phyloP scores from a whole-genome alignment of 2,329 filamentous ascomycete genomes.

The Trichophaea hybrida region DNA sequence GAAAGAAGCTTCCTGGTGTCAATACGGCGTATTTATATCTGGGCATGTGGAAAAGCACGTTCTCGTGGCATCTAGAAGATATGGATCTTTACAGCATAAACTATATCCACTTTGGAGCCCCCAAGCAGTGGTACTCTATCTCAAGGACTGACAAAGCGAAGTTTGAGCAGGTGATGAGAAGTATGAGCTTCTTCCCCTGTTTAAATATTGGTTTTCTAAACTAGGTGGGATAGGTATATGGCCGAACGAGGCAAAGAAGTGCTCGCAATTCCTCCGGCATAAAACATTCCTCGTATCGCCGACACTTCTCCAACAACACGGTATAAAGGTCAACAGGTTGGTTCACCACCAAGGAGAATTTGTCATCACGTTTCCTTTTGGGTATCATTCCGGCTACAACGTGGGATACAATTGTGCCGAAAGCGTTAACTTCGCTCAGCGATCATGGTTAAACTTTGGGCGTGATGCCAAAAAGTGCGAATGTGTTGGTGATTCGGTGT shows the following conservation, averaged over 20 bases:
- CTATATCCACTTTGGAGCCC: slow-evolving; percentile 95
- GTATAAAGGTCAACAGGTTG: slow-evolving; percentile 90
- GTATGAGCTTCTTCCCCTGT: slow-evolving; percentile 27
- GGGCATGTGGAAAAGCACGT: slow-evolving; percentile 99
- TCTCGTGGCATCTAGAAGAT: slow-evolving; percentile 97
- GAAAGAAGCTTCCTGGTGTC: slow-evolving; percentile 89
- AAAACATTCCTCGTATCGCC: slow-evolving; percentile 96
- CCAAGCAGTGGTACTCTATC: slow-evolving; percentile 99
- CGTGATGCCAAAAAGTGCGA: slow-evolving; percentile 94
- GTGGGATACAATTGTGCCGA: slow-evolving; percentile 97
- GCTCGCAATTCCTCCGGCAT: slow-evolving; percentile 88
- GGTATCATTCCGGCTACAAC: slow-evolving; percentile 96
- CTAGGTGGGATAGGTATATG: slow-evolving; percentile 46
- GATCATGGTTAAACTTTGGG: slow-evolving; percentile 88
- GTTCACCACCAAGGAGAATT: slow-evolving; percentile 96
- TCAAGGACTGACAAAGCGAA: slow-evolving; percentile 85
- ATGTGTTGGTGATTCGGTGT: slow-evolving; percentile 93
- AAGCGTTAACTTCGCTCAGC: slow-evolving; percentile 93
- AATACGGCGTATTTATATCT: slow-evolving; percentile 96
- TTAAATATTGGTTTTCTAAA: neutral
- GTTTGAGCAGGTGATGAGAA: slow-evolving; percentile 92
- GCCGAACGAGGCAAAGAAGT: slow-evolving; percentile 89
- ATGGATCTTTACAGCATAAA: slow-evolving; percentile 99
- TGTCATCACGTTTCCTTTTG: slow-evolving; percentile 95
- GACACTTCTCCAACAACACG: slow-evolving; percentile 70